Evolutionary conservation across 257 asterid species (phyloP), one percentile per base, ranked within the genome.

Genomic region (Galeopsis tetrahit): DNA sequence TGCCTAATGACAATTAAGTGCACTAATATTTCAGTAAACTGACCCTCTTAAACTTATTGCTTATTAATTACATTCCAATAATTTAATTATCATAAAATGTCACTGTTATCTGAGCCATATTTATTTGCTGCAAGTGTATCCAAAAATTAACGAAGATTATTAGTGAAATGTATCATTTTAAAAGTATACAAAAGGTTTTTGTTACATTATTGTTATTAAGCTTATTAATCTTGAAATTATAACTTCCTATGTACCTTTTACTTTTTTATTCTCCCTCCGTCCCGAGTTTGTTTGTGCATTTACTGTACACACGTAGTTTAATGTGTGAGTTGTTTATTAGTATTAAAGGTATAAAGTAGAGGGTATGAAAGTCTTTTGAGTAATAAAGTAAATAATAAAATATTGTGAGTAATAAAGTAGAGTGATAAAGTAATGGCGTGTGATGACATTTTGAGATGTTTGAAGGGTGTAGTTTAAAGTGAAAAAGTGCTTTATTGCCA

Each of bases 1-100:
- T 33, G 40, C 49, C 17, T 68, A 6, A 39, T 57, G 63, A 67
- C 10, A 32, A 68, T 31, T 53, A 53, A 52, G 13, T 38, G 52
- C 63, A 51, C 7, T 17, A 17, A 42, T n/a, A 57, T 7, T 17
- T 31, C 33, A 40, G 13, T 13, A 21, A 7, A 14, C 8, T 6
- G 33, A 28, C n/a, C 2, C 1, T 33, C 4, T n/a, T 5, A 57
- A 39, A 4, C 4, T 48, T 48, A 48, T 11, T 55, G 74, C 74
- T 57, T 10, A 55, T 55, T 55, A 17, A 55, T 17, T 55, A 35
- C 61, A 55, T 17, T 21, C 61, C 61, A 21, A 55, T 55, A 17
- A 10, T 55, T 55, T 53, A 17, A n/a, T 53, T 53, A 53, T 53
- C 32, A 53, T 53, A 53, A 17, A 53, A 2, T 15, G 34, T 17